Evolutionary conservation across 1,139 yeast genomes (phyloP), one percentile per base, ranked within the genome.

Genomic region (Hemisphaericaspora lyxosophila): DNA sequence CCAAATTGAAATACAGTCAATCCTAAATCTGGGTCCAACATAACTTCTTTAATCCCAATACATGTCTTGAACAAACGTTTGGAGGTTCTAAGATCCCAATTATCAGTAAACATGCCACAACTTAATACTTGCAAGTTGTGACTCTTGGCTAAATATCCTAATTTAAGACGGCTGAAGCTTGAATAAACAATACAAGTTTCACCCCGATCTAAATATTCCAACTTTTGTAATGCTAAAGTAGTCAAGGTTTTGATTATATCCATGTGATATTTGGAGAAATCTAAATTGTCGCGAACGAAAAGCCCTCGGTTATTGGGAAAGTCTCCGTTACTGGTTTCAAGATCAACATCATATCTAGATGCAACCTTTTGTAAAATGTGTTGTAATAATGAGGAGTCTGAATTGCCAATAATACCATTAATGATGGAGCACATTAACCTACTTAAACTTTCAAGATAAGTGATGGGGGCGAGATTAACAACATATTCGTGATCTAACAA

Each of bases 1-100:
- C 83, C 84, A 39, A 80, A 60, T 48, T 79, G 75, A 45, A 78
- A 66, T 1, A 75, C 71, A 18, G 72, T 62, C 9, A 72, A 58
- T 1, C 82, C 76, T 36, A 80, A 62, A 43, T 68, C 70, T 5
- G 62, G 55, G 45, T 67, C 75, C 41, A 73, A 61, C 67, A 73
- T 64, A 2, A 64, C 67, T 38, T 67, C 67, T 35, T 60, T 65
- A 43, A 70, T 67, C 17, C 67, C 62, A 44, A 65, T 65, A 57
- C 65, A 64, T 26, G 62, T 60, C 41, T 60, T 66, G 49, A 71
- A 69, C 16, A 68, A 54, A 19, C 56, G 54, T 41, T 57, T 59
- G 26, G 69, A 63, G 12, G 59, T 53, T 32, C 62, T 60, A 28
- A 60, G 41, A 30, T 64, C 68, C 38, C 70, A 56, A 38, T 62